phyloP scores from a whole-genome alignment of 2,329 filamentous ascomycete genomes.

The Dactylonectria estremocensis region DNA sequence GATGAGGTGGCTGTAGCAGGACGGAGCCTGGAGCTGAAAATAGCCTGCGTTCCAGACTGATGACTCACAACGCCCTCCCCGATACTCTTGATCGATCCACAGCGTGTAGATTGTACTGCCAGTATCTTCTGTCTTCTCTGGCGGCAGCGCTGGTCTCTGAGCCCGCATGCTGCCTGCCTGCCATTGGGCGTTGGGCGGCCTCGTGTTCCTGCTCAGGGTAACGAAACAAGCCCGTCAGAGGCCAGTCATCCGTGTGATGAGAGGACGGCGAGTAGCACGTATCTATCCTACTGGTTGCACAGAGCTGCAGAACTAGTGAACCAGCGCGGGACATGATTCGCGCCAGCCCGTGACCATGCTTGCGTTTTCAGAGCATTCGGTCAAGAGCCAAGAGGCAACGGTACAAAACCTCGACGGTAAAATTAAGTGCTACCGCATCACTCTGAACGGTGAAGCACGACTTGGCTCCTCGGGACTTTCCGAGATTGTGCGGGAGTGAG shows the following conservation, averaged over 20 bases:
- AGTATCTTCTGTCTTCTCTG: no score
- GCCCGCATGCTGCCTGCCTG: no score
- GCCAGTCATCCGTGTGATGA: conserved; percentile 39
- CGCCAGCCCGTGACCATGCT: conserved; percentile 1
- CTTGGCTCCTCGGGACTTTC: no score
- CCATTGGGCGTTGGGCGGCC: conserved; percentile 3
- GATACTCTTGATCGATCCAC: conserved; percentile 32
- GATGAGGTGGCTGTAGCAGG: conserved; percentile 45
- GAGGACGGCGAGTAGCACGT: conserved; percentile 33
- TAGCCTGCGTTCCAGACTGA: conserved; percentile 41
- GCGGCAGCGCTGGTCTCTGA: no score
- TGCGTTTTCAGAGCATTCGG: no score
- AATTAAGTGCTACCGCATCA: no score
- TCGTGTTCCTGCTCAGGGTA: conserved; percentile 17
- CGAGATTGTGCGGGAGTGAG: no score
- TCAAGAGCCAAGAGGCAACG: no score
- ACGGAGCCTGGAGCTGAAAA: conserved; percentile 45
- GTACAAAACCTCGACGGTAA: no score
- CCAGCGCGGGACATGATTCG: conserved; percentile 40
- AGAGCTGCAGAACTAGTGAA: conserved; percentile 39
- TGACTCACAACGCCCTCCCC: conserved; percentile 30
- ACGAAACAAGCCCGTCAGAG: no score
- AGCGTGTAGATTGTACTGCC: conserved; percentile 2
- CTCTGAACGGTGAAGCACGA: no score
- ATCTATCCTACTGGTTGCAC: conserved; percentile 37